These are phyloP conservation scores for Onygena corvina DNA, from an alignment of 2,329 filamentous ascomycete genomes.

Conservation along the genomic window DNA sequence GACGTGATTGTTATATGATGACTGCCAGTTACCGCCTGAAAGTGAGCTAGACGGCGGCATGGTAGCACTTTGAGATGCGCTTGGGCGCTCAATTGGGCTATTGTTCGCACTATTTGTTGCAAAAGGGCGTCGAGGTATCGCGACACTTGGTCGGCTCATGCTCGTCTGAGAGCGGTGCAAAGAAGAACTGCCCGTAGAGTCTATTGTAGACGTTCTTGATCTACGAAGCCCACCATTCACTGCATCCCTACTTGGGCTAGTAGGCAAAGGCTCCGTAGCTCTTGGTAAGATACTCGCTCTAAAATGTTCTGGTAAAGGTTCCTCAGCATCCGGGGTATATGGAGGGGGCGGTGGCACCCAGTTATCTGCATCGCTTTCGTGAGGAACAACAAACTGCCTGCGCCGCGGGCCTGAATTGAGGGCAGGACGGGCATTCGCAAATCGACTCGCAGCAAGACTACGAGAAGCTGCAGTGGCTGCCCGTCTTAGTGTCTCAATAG, in stretches of 20 bases:
- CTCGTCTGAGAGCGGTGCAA: conserved; percentile 10
- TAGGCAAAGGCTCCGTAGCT: conserved; percentile 14
- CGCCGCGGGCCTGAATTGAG: neutral
- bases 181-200: conserved; percentile 16
- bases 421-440: conserved; percentile 11
- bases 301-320: conserved; percentile 27
- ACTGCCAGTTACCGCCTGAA: neutral
- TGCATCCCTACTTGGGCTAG: neutral
- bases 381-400: conserved; percentile 58
- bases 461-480: conserved; percentile 63
- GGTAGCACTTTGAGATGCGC: neutral
- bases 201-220: conserved; percentile 21
- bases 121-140: neutral
- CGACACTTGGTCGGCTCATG: conserved; percentile 7
- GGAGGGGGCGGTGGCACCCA: conserved; percentile 79
- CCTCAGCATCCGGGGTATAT: conserved; percentile 38
- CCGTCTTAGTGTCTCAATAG: conserved; percentile 56
- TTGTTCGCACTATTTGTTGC: neutral
- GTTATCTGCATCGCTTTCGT: conserved; percentile 78
- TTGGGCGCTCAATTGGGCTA: neutral
- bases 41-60: neutral
- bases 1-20: neutral
- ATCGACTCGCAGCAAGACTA: conserved; percentile 43
- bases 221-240: conserved; percentile 6
- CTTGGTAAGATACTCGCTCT: conserved; percentile 25